These are phyloP conservation scores for Xenosphaeropsis pyriputrescens DNA, from an alignment of 2,329 filamentous ascomycete species.

Conservation along the genomic window DNA sequence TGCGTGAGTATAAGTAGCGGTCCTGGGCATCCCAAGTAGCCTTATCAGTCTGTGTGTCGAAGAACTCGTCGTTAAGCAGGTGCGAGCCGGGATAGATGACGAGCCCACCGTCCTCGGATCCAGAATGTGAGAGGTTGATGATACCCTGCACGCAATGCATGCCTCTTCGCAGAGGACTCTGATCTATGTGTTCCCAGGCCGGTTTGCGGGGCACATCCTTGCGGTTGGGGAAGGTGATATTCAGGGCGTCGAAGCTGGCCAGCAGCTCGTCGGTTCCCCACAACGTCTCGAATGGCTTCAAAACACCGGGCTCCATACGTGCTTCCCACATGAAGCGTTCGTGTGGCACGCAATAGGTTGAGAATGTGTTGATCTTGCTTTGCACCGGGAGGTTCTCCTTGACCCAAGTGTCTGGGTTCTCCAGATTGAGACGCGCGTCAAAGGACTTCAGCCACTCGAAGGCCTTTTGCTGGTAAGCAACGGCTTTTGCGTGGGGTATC, in stretches of 20 bases:
- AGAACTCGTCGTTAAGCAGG: constrained; percentile 18
- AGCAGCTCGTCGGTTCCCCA: constrained; percentile 22
- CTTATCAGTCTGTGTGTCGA: constrained; percentile 14
- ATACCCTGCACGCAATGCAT: constrained; percentile 18
- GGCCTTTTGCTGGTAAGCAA: constrained; percentile 18
- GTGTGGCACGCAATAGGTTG: constrained; percentile 19
- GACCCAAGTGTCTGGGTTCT: constrained; percentile 20
- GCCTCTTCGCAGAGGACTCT: constrained; percentile 12
- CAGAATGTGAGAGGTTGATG: constrained; percentile 16
- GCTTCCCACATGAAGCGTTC: constrained; percentile 26
- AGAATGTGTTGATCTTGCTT: constrained; percentile 17
- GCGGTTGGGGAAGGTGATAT: constrained; percentile 21
- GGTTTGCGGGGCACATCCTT: constrained; percentile 11
- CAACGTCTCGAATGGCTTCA: constrained; percentile 19
- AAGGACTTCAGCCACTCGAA: constrained; percentile 10
- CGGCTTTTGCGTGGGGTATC: constrained; percentile 24
- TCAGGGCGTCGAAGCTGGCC: constrained; percentile 22
- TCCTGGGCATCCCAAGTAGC: constrained; percentile 14
- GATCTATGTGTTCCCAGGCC: constrained; percentile 23
- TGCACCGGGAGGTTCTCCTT: constrained; percentile 21
- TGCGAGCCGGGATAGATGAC: constrained; percentile 20
- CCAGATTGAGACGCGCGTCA: constrained; percentile 7
- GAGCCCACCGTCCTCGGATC: constrained; percentile 22
- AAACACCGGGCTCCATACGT: constrained; percentile 21
- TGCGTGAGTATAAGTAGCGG: constrained; percentile 15